A percentile compares a stretch with the other conserved stretches of the same genome.
Evolutionary conservation across 1,284 basidiomycete species (phyloP).

Genomic region (Trametes pubescens): DNA sequence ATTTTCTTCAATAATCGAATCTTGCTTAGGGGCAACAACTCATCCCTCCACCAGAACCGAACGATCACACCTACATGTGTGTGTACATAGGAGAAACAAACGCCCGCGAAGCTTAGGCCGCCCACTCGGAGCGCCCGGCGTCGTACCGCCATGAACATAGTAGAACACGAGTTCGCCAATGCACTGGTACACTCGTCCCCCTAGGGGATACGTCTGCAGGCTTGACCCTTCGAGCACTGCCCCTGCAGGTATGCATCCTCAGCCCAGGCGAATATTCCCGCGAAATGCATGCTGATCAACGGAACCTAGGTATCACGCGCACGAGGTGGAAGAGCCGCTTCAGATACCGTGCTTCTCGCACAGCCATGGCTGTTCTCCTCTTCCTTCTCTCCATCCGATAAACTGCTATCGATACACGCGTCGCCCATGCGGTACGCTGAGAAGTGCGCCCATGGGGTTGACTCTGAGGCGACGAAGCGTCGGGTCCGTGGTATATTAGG

Average conservation of each 20-base stretch:
- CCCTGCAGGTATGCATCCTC: neutral
- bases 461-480: neutral
- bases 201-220: no score
- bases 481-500: slow-evolving; percentile 10
- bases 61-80: no score
- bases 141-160: no score
- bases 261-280: neutral
- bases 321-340: neutral
- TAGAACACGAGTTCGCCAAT: no score
- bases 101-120: no score
- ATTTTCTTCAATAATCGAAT: no score
- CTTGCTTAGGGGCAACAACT: no score
- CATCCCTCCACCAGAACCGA: no score
- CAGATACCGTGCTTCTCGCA: neutral
- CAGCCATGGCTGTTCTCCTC: neutral
- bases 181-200: no score
- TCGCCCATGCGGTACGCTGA: slow-evolving; percentile 1
- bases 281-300: neutral
- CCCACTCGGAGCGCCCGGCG: no score
- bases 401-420: slow-evolving; percentile 7
- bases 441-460: neutral
- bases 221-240: neutral
- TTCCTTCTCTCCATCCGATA: slow-evolving; percentile 1
- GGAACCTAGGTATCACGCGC: neutral
- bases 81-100: no score